Evolutionary conservation across 805 yeast species (phyloP).

Genomic region (Spathaspora boniae): DNA sequence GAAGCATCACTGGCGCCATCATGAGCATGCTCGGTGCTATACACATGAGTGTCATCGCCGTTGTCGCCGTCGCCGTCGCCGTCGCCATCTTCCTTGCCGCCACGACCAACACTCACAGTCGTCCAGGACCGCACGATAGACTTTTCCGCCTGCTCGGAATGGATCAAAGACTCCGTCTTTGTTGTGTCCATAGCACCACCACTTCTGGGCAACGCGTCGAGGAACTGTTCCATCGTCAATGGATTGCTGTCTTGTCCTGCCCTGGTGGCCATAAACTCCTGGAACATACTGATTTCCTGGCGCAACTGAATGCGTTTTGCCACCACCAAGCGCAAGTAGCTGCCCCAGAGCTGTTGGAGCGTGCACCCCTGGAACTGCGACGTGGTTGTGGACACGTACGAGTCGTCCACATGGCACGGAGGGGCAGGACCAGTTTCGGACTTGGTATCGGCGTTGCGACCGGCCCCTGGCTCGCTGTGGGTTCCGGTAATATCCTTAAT

Average conservation of each 20-base stretch:
- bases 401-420: slow-evolving; percentile 21
- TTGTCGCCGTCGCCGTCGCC: not conserved
- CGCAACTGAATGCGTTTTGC: slow-evolving; percentile 36
- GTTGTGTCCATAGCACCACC: too few relatives aligned
- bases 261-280: slow-evolving; percentile 15
- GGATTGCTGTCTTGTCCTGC: not conserved
- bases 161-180: not conserved
- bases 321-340: slow-evolving; percentile 32
- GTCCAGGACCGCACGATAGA: slow-evolving; percentile 2
- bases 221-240: not conserved
- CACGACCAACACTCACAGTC: not conserved
- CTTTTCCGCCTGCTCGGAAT: slow-evolving; percentile 3
- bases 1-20: too few relatives aligned
- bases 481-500: slow-evolving; percentile 5
- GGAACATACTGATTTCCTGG: slow-evolving; percentile 38
- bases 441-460: not conserved
- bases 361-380: not conserved
- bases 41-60: too few relatives aligned
- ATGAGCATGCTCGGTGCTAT: too few relatives aligned
- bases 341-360: slow-evolving; percentile 25
- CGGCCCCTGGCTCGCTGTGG: too few relatives aligned
- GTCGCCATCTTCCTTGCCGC: not conserved
- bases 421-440: slow-evolving; percentile 21
- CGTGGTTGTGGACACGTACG: not conserved
- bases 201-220: not conserved